Conservation (phyloP, 305 asterid species). For the Solanum aculeatissimum region DNA sequence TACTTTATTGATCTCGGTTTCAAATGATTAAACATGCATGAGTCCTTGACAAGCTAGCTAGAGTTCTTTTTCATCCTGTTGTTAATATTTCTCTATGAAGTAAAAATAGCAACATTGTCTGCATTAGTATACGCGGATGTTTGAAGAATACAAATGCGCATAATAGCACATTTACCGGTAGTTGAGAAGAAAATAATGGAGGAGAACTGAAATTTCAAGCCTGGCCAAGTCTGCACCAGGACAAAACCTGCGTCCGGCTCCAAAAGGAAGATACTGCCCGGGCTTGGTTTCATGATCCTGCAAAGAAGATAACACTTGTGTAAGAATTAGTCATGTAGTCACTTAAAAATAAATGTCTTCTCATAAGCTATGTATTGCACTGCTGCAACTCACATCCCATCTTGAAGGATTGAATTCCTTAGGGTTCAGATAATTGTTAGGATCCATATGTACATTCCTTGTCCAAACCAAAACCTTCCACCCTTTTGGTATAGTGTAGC, state of each 20-base stretch:
- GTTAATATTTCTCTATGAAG: not conserved
- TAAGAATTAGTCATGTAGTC: not conserved
- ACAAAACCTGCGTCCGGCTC: constrained; percentile 3
- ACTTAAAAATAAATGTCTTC: not conserved
- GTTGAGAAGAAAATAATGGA: not conserved
- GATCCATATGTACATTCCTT: constrained; percentile 6
- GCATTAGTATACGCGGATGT: not conserved
- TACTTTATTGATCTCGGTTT: not conserved
- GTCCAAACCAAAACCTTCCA: constrained; percentile 20
- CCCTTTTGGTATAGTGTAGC: constrained; percentile 15
- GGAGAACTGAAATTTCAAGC: constrained; percentile 3
- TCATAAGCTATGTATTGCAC: not conserved
- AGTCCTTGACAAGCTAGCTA: not conserved
- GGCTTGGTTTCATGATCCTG: not conserved
- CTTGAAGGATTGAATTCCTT: constrained; percentile 12
- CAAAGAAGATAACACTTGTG: not conserved
- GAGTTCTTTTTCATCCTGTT: not conserved
- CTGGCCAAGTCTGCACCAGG: constrained; percentile 6
- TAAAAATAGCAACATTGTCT: not conserved
- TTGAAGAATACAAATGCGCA: not conserved
- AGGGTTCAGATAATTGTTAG: constrained; percentile 2
- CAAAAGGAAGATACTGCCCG: not conserved
- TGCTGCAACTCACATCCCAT: constrained; percentile 7
- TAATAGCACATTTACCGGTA: not conserved
- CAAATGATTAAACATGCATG: not conserved